A percentile compares a stretch with the other conserved stretches of the same genome.
Evolutionary conservation across 345 rosid genomes (phyloP).

Genomic region (Noccaea caerulescens): DNA sequence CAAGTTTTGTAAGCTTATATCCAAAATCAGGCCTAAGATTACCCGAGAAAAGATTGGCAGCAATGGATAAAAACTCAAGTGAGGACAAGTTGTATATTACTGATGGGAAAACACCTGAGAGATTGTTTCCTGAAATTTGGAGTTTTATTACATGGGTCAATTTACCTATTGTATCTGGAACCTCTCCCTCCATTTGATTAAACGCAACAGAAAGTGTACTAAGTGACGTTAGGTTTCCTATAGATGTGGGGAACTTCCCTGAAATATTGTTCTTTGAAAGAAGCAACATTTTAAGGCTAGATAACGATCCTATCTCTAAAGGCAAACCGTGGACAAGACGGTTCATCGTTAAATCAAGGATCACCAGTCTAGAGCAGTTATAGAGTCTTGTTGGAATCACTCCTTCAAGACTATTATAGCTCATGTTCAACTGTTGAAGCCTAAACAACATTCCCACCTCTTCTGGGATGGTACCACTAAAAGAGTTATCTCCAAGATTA

Average conservation of each 20-base stretch:
- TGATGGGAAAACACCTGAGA: conserved; percentile 22
- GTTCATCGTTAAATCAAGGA: conserved; percentile 9
- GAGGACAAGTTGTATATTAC: conserved; percentile 12
- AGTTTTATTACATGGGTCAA: background rate
- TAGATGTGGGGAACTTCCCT: conserved; percentile 10
- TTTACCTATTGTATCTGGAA: background rate
- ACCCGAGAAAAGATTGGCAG: conserved; percentile 14
- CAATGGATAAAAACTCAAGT: background rate
- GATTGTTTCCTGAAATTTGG: background rate
- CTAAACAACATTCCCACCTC: conserved; percentile 25
- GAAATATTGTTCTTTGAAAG: conserved; percentile 2
- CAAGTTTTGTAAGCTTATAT: background rate
- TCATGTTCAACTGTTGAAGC: conserved; percentile 5
- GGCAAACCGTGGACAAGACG: background rate
- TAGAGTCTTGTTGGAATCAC: background rate
- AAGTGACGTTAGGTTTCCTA: conserved; percentile 24
- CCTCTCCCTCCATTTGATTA: background rate
- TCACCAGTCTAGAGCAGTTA: conserved; percentile 7
- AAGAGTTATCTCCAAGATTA: conserved; percentile 8
- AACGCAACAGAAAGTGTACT: background rate
- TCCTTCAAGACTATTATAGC: conserved; percentile 13
- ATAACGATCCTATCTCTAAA: conserved; percentile 17
- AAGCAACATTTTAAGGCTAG: background rate
- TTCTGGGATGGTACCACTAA: conserved; percentile 10
- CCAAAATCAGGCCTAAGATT: conserved; percentile 17